Conservation (phyloP, 176 grass and related monocot species). For the Carex littledalei region DNA sequence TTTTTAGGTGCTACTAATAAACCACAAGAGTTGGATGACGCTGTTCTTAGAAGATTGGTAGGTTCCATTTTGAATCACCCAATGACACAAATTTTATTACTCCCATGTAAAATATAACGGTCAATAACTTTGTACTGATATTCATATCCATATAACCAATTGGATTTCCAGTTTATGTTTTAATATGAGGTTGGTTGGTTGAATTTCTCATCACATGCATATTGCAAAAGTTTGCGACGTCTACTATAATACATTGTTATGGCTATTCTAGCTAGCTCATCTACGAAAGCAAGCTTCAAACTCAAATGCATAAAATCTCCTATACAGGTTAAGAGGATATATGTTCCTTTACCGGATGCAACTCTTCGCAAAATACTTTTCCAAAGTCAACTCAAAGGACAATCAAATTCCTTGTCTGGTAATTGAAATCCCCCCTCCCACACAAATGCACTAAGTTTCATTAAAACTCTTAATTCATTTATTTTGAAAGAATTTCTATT, state of each 20-base stretch:
- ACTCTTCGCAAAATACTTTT: slow-evolving; percentile 70
- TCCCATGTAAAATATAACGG: background rate
- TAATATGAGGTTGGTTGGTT: background rate
- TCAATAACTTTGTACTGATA: background rate
- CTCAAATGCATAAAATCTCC: slow-evolving; percentile 6
- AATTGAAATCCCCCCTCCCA: slow-evolving; percentile 20
- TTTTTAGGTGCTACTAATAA: slow-evolving; percentile 93
- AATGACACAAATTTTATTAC: background rate
- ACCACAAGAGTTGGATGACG: slow-evolving; percentile 97
- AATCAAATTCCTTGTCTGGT: slow-evolving; percentile 79
- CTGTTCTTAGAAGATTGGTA: slow-evolving; percentile 94
- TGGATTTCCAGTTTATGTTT: background rate
- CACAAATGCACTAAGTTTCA: background rate
- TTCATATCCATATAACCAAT: background rate
- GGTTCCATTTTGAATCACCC: slow-evolving; percentile 17
- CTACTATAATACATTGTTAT: background rate
- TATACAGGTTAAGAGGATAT: slow-evolving; percentile 94
- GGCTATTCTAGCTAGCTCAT: slow-evolving; percentile 1
- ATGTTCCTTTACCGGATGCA: slow-evolving; percentile 79
- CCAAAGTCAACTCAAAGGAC: slow-evolving; percentile 91
- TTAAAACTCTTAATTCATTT: slow-evolving; percentile 2
- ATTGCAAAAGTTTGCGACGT: background rate
- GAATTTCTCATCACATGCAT: background rate
- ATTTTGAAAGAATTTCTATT: background rate
- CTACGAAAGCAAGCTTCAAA: background rate